Percentiles rank a stretch among this genome's conserved stretches.
These are phyloP conservation scores for Carex arenaria DNA, from an alignment of 202 grass and related monocot genomes.

Conservation along the genomic window DNA sequence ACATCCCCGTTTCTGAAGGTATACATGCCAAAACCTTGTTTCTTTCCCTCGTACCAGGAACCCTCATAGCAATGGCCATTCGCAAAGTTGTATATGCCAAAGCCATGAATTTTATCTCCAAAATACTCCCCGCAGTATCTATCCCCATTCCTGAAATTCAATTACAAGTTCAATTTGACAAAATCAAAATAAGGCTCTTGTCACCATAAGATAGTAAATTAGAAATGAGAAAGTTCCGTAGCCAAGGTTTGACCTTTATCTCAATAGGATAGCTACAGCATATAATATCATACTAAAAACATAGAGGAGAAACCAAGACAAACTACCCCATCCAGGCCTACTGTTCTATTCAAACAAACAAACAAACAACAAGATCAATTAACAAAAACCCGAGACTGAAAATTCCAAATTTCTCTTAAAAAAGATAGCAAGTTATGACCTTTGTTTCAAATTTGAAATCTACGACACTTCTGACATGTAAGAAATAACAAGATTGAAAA, in stretches of 20 bases:
- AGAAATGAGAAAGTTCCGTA: not conserved
- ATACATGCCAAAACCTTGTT: slow-evolving; percentile 89
- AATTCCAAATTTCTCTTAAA: not conserved
- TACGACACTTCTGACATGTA: not conserved
- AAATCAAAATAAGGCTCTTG: not conserved
- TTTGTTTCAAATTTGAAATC: not conserved
- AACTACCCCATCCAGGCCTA: not conserved
- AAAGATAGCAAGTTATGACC: not conserved
- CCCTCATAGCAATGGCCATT: slow-evolving; percentile 87
- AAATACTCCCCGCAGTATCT: slow-evolving; percentile 74
- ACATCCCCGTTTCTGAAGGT: slow-evolving; percentile 60
- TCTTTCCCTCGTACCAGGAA: slow-evolving; percentile 91
- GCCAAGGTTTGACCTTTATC: slow-evolving; percentile 19
- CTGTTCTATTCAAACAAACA: not conserved
- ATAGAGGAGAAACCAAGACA: slow-evolving; percentile 2
- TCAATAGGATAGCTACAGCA: slow-evolving; percentile 7
- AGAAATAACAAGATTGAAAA: not conserved
- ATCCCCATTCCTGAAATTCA: slow-evolving; percentile 68
- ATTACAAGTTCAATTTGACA: slow-evolving; percentile 3
- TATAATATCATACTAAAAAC: slow-evolving; percentile 15
- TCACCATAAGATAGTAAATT: not conserved
- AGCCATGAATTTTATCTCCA: slow-evolving; percentile 89
- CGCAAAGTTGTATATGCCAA: slow-evolving; percentile 73
- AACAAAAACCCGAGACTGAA: not conserved
- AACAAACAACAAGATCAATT: slow-evolving; percentile 7